Conservation (phyloP, 257 asterid species). For the Gentiana macrophylla region DNA sequence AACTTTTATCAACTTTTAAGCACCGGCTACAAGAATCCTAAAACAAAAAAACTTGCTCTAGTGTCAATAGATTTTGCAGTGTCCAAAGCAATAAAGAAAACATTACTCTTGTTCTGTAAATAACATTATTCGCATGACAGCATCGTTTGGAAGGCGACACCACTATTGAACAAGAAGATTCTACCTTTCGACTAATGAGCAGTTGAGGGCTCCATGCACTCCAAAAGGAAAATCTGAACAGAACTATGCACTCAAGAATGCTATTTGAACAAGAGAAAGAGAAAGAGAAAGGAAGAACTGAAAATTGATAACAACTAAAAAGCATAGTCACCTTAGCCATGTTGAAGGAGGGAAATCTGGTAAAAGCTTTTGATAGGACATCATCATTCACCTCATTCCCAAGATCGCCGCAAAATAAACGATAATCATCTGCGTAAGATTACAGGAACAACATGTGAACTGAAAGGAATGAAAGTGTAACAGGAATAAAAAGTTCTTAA, state of each 20-base stretch:
- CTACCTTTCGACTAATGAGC: constrained; percentile 52
- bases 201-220: constrained; percentile 56
- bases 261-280: constrained; percentile 9
- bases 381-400: constrained; percentile 98
- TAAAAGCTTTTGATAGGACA: constrained; percentile 77
- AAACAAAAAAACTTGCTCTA: not conserved
- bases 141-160: not conserved
- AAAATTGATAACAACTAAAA: constrained; percentile 3
- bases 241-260: constrained; percentile 49
- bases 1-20: not conserved
- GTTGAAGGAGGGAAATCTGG: constrained; percentile 80
- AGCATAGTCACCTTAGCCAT: constrained; percentile 69
- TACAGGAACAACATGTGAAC: no score
- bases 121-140: constrained; percentile 3
- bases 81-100: not conserved
- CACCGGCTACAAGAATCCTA: not conserved
- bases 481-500: no score
- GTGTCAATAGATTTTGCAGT: not conserved
- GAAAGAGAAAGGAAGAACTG: not conserved
- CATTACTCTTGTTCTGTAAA: not conserved
- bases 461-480: no score
- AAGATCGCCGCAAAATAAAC: constrained; percentile 89
- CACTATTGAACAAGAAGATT: constrained; percentile 29
- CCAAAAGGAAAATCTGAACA: constrained; percentile 53
- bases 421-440: constrained; percentile 57